phyloP scores from a whole-genome alignment of 495 filamentous ascomycete genomes.

The Aspergillus affinis region DNA sequence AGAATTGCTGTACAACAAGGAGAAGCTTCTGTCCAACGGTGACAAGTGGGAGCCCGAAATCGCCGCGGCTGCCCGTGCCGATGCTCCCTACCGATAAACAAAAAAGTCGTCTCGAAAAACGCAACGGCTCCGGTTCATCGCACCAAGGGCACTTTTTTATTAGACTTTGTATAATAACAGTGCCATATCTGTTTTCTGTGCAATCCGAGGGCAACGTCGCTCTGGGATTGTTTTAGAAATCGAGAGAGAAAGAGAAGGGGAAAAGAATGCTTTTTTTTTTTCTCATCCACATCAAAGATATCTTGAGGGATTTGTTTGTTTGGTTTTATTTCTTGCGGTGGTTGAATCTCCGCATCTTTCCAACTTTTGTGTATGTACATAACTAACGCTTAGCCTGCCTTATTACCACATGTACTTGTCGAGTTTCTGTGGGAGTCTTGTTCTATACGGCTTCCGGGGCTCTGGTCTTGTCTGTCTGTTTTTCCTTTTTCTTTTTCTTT shows the following conservation, averaged over 20 bases:
- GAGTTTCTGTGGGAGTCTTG: constrained; percentile 29
- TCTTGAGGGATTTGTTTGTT: constrained; percentile 6
- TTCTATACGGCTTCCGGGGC: constrained; percentile 25
- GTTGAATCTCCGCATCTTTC: constrained; percentile 22
- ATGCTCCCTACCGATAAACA: constrained; percentile 82
- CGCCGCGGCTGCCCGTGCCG: constrained; percentile 84
- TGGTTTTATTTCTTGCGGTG: neutral
- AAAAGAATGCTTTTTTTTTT: constrained; percentile 18
- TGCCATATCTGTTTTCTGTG: constrained; percentile 5
- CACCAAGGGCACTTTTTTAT: constrained; percentile 2
- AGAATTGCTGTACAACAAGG: constrained; percentile 98
- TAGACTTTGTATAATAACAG: constrained; percentile 5
- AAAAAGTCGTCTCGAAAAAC: neutral
- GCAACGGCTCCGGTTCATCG: neutral
- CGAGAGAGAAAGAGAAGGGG: constrained; percentile 26
- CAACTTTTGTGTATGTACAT: constrained; percentile 33
- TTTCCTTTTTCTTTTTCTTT: constrained; percentile 7
- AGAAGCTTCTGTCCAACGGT: constrained; percentile 84
- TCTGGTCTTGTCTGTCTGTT: constrained; percentile 21
- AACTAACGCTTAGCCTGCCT: constrained; percentile 27
- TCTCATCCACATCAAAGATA: constrained; percentile 10
- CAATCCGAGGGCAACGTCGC: neutral
- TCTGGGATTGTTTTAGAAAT: neutral
- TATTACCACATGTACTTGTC: constrained; percentile 40
- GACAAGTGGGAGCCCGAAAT: constrained; percentile 99